Conservation (phyloP, 2,329 filamentous ascomycete genomes). For the Neopestalotiopsis sp. region DNA sequence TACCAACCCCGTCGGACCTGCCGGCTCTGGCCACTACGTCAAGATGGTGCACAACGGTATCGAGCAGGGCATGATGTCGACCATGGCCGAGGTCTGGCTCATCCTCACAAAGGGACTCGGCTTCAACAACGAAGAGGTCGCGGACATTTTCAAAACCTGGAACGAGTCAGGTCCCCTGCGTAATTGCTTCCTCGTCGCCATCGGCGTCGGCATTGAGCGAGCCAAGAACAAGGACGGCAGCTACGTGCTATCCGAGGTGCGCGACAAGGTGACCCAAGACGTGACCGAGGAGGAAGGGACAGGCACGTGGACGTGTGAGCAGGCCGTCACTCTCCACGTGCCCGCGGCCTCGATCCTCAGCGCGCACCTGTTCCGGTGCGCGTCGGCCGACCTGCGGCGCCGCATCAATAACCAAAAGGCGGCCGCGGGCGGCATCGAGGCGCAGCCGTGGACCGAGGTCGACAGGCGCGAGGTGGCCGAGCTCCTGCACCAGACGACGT, state of each 20-base stretch:
- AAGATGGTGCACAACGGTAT: conserved; percentile 82
- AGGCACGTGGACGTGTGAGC: conserved; percentile 68
- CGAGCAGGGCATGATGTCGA: conserved; percentile 73
- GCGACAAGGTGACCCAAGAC: conserved; percentile 76
- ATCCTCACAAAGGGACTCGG: conserved; percentile 65
- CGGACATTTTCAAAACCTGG: conserved; percentile 65
- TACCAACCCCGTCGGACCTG: conserved; percentile 64
- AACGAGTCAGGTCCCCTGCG: conserved; percentile 60
- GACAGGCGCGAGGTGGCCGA: conserved; percentile 56
- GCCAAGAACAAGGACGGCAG: conserved; percentile 48
- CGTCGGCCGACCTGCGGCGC: conserved; percentile 65
- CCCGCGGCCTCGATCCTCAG: conserved; percentile 68
- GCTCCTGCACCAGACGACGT: conserved; percentile 65
- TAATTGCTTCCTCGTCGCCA: conserved; percentile 67
- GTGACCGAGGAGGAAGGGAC: conserved; percentile 71
- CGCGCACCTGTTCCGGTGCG: conserved; percentile 67
- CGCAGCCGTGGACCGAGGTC: conserved; percentile 30
- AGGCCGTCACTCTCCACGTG: conserved; percentile 66
- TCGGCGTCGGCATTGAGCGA: conserved; percentile 65
- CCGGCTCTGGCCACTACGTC: conserved; percentile 72
- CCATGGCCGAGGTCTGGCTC: conserved; percentile 69
- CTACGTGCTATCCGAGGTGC: conserved; percentile 64
- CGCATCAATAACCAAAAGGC: conserved; percentile 57
- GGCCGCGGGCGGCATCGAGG: conserved; percentile 38
- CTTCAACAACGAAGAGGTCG: conserved; percentile 65